A percentile compares a stretch with the other conserved stretches of the same genome.
phyloP scores from a whole-genome alignment of 805 yeast genomes.

The Saccharomycopsis babjevae region DNA sequence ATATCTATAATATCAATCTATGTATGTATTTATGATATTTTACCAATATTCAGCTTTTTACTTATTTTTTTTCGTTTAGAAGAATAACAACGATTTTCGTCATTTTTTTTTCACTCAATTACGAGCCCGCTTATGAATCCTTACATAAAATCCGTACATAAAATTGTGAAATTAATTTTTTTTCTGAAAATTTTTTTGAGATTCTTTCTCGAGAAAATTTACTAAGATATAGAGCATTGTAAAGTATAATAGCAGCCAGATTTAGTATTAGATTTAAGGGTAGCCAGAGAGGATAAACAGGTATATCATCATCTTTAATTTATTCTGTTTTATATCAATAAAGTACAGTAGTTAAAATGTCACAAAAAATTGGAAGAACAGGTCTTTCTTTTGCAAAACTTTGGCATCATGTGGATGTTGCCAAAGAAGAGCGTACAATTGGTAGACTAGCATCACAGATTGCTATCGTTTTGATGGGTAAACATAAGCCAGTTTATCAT shows the following conservation, averaged over 20 bases:
- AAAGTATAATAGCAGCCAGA: too few species aligned
- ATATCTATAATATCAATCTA: background rate
- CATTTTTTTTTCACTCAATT: background rate
- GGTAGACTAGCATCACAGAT: conserved; percentile 90
- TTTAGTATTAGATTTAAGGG: background rate
- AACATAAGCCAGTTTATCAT: conserved; percentile 87
- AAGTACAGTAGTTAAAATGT: conserved; percentile 25
- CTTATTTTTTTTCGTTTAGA: background rate
- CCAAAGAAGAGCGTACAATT: conserved; percentile 71
- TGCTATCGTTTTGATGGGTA: conserved; percentile 87
- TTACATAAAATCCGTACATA: background rate
- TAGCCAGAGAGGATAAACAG: background rate
- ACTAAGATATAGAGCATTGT: background rate
- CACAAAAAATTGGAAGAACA: conserved; percentile 41
- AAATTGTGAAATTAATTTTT: background rate
- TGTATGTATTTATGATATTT: background rate
- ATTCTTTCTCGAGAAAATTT: background rate
- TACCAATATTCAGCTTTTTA: background rate
- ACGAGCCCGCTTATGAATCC: background rate
- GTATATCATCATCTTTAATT: background rate
- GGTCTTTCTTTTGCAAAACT: conserved; percentile 71
- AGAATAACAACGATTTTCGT: background rate
- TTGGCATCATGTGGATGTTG: conserved; percentile 95
- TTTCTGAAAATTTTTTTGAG: background rate
- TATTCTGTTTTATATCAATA: too few species aligned